phyloP scores from a whole-genome alignment of 768 basidiomycete genomes.

The Russula olivacea region DNA sequence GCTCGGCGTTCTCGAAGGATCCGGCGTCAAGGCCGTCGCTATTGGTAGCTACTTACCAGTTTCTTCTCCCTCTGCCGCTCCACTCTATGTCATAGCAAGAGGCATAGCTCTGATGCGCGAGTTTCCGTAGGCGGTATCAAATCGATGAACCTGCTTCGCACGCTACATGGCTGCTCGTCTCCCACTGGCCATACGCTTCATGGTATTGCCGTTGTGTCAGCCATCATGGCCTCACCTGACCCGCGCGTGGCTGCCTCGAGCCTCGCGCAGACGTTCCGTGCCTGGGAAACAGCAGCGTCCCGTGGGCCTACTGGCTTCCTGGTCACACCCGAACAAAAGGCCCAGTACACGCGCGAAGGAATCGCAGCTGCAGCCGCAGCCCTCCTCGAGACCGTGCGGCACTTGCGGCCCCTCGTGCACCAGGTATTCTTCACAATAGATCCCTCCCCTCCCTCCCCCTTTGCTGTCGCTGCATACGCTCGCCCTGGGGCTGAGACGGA shows the following conservation, averaged over 20 bases:
- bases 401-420: conserved; percentile 67
- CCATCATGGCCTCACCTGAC: conserved; percentile 62
- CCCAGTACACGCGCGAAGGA: conserved; percentile 29
- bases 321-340: conserved; percentile 1
- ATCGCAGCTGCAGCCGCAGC: conserved; percentile 42
- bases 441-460: background rate
- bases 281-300: conserved; percentile 35
- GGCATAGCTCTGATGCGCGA: background rate
- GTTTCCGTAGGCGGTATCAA: conserved; percentile 76
- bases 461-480: too few species aligned
- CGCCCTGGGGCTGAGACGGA: background rate
- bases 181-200: conserved; percentile 53
- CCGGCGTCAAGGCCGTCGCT: conserved; percentile 64
- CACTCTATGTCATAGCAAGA: background rate
- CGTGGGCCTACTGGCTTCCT: conserved; percentile 25
- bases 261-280: conserved; percentile 40
- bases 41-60: conserved; percentile 53
- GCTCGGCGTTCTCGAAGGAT: conserved; percentile 58
- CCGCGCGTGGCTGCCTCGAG: conserved; percentile 48
- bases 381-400: conserved; percentile 48
- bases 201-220: conserved; percentile 86
- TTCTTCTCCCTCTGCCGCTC: background rate
- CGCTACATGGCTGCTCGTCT: conserved; percentile 66
- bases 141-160: conserved; percentile 64
- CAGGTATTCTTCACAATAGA: conserved; percentile 43